Percentiles rank a stretch among this genome's conserved stretches.
phyloP scores from a whole-genome alignment of 768 basidiomycete genomes.

The Boletales sp. region DNA sequence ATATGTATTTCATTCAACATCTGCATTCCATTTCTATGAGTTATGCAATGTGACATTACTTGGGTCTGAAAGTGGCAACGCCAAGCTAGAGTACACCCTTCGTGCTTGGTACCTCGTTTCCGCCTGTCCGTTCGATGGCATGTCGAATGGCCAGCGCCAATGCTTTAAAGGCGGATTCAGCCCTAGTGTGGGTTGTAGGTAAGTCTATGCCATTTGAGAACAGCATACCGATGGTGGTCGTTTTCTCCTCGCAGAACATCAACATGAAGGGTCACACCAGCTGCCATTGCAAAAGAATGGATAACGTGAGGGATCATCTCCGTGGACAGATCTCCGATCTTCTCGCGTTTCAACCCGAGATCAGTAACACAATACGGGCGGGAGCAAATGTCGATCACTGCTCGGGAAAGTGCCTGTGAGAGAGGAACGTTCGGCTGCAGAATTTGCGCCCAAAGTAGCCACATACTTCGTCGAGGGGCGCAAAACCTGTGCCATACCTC shows the following conservation, averaged over 20 bases:
- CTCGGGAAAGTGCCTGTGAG: constrained; percentile 83
- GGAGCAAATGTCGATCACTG: constrained; percentile 97
- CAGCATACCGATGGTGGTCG: constrained; percentile 88
- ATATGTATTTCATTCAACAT: constrained; percentile 17
- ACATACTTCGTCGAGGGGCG: constrained; percentile 90
- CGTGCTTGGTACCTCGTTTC: constrained; percentile 90
- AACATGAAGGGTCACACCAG: constrained; percentile 90
- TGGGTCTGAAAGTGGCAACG: not conserved
- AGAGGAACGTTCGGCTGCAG: not conserved
- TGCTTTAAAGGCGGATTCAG: constrained; percentile 98
- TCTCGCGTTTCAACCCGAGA: constrained; percentile 82
- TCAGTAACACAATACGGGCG: constrained; percentile 94
- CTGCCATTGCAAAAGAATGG: constrained; percentile 96
- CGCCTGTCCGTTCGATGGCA: constrained; percentile 88
- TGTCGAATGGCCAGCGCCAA: constrained; percentile 91
- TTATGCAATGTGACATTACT: not conserved
- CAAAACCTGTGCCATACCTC: constrained; percentile 94
- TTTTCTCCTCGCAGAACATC: constrained; percentile 95
- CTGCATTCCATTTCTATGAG: not conserved
- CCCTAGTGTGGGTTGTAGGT: constrained; percentile 43
- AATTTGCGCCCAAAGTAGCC: not conserved
- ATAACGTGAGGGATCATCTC: constrained; percentile 99
- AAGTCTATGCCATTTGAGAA: not conserved
- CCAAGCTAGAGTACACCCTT: constrained; percentile 77
- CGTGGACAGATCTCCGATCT: constrained; percentile 90